A percentile compares a stretch with the other conserved stretches of the same genome.
These are phyloP conservation scores for Juglanconis sp. DNA, from an alignment of 2,329 filamentous ascomycete genomes.

Conservation along the genomic window DNA sequence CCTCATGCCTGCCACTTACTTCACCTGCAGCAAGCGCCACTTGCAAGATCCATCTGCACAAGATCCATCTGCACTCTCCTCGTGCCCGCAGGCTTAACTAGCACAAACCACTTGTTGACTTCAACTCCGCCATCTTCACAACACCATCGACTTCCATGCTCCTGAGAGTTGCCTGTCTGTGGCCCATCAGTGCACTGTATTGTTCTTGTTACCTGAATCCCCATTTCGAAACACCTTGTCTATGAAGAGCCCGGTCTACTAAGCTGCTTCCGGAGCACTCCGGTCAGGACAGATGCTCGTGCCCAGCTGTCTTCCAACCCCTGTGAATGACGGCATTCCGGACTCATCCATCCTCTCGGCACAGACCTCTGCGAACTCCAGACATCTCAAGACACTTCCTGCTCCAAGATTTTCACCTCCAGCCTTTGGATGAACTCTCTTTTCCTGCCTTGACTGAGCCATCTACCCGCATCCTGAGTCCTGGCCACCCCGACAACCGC, in stretches of 20 bases:
- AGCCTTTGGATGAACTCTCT: not conserved
- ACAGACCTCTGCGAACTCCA: not conserved
- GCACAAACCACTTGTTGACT: too few species aligned
- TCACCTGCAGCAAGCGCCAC: too few species aligned
- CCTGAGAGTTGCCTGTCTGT: too few species aligned
- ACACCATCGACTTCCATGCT: too few species aligned
- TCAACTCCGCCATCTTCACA: too few species aligned
- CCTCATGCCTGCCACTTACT: too few species aligned
- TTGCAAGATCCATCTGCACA: too few species aligned
- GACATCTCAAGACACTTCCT: not conserved
- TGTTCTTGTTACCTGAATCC: not conserved
- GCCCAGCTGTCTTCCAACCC: conserved; percentile 5
- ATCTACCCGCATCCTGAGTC: not conserved
- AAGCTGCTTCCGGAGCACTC: not conserved
- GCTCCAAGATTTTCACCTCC: not conserved
- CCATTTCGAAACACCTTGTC: not conserved
- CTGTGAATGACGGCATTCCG: conserved; percentile 15
- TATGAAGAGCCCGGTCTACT: not conserved
- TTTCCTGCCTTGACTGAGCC: not conserved
- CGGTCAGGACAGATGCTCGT: not conserved
- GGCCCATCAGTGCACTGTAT: not conserved
- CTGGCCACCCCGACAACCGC: not conserved
- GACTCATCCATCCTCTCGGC: not conserved
- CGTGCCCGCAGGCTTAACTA: too few species aligned
- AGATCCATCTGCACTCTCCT: too few species aligned